Percentiles rank a stretch among this genome's conserved stretches.
Conservation (phyloP, 495 filamentous ascomycete genomes). For the Penicillium paradoxum region DNA sequence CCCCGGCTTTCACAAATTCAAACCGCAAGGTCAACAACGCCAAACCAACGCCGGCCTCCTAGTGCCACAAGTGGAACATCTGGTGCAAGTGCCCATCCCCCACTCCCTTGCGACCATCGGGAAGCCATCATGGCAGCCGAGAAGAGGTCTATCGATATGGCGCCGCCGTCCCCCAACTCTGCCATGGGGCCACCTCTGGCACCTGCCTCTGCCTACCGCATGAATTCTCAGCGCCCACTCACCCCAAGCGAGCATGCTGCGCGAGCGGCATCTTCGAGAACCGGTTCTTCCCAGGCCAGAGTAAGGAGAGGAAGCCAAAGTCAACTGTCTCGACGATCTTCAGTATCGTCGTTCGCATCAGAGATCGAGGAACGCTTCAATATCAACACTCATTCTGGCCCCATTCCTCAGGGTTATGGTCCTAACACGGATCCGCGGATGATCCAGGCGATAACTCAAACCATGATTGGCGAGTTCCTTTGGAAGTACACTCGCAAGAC, state of each 20-base stretch:
- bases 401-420: slow-evolving; percentile 50
- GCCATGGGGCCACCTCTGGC: slow-evolving; percentile 82
- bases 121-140: slow-evolving; percentile 78
- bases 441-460: slow-evolving; percentile 99
- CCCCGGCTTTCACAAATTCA: slow-evolving; percentile 33
- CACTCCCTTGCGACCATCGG: slow-evolving; percentile 75
- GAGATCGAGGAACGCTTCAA: slow-evolving; percentile 90
- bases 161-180: slow-evolving; percentile 38
- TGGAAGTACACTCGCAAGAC: slow-evolving; percentile 98
- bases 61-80: slow-evolving; percentile 62
- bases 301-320: slow-evolving; percentile 42
- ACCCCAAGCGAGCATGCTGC: slow-evolving; percentile 57
- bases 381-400: slow-evolving; percentile 53
- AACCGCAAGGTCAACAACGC: slow-evolving; percentile 27
- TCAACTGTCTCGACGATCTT: slow-evolving; percentile 68
- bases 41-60: slow-evolving; percentile 52
- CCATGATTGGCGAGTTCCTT: slow-evolving; percentile 97
- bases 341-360: slow-evolving; percentile 90
- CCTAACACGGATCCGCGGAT: slow-evolving; percentile 85
- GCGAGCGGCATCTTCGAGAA: slow-evolving; percentile 52
- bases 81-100: slow-evolving; percentile 52
- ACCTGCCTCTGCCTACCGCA: slow-evolving; percentile 72
- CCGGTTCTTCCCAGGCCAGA: slow-evolving; percentile 41
- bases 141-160: slow-evolving; percentile 47
- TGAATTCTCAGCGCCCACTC: slow-evolving; percentile 53